Conservation (phyloP, 1,284 basidiomycete species). For the Cryptococcus depauperatus region DNA sequence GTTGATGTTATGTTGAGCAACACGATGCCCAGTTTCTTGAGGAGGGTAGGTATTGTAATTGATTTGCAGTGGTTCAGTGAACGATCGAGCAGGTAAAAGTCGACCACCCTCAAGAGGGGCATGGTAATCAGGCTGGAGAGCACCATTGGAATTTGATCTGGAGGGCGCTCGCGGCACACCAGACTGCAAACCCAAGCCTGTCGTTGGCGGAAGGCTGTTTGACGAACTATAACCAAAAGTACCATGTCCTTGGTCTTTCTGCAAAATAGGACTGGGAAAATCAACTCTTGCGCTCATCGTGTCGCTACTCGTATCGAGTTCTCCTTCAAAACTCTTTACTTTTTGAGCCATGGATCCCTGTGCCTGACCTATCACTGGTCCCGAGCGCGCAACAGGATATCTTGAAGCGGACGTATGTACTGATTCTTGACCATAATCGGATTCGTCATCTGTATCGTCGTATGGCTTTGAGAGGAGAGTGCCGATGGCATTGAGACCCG, state of each 20-base stretch:
- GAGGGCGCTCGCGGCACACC: background rate
- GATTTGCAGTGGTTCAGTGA: background rate
- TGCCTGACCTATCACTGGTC: slow-evolving; percentile 1
- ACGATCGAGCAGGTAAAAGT: background rate
- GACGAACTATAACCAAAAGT: background rate
- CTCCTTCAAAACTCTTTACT: slow-evolving; percentile 9
- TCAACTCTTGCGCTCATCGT: slow-evolving; percentile 7
- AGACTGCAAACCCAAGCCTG: background rate
- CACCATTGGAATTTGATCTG: background rate
- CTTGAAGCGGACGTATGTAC: background rate
- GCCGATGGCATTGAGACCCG: slow-evolving; percentile 21
- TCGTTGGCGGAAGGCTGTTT: background rate
- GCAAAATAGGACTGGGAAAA: slow-evolving; percentile 14
- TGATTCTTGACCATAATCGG: slow-evolving; percentile 6
- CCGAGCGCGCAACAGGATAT: background rate
- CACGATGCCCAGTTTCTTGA: too few relatives aligned
- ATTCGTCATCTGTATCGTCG: slow-evolving; percentile 13
- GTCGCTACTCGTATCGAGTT: slow-evolving; percentile 1
- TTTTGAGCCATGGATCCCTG: slow-evolving; percentile 3
- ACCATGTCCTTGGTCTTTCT: slow-evolving; percentile 6
- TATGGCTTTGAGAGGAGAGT: slow-evolving; percentile 19
- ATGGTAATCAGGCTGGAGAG: background rate
- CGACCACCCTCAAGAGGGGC: background rate
- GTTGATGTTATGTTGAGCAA: slow-evolving; percentile 1
- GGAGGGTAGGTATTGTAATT: background rate